Evolutionary conservation across 1,139 yeast species (phyloP), one percentile per base, ranked within the genome.

Genomic region (Ogataea hybrid): DNA sequence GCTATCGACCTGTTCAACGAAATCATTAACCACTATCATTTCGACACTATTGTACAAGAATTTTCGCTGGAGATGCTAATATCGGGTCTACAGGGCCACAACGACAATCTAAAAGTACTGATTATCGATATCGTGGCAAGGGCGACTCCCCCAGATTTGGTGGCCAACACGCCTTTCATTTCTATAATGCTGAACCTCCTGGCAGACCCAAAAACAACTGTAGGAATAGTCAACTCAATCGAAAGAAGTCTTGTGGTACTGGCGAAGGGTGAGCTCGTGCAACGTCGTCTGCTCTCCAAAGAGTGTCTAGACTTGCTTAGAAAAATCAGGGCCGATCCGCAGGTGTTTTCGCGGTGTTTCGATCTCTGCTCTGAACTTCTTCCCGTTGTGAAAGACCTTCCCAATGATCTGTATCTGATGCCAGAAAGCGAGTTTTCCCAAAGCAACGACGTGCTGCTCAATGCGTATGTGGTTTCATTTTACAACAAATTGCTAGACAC

Each of bases 81-180:
- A 3, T 45, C 50, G 21, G 62, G 56, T 1, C 43, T 61, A 11
- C 43, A 48, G 10, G 49, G 57, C 18, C 38, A 46, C 8, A 48
- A 52, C 28, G 46, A 50, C 22, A 47, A 50, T 25, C 41, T 56
- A 21, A 44, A 52, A 34, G 25, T 42, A 7, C 42, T 51, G 7
- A 49, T 52, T 22, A 44, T 53, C 14, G 41, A 47, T 11, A 39
- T 58, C 11, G 32, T 57, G 10, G 21, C 36, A 11, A 42, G 43
- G 22, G 49, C 54, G 12, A 42, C 42, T 14, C 61, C 62, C 2
- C 45, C 54, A 3, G 63, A 59, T 34, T 39, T 55, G 20, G 37
- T 59, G 11, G 56, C 58, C 2, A 56, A 59, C 40, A 58, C 62
- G 1, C 51, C 55, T 4, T 38, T 61, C 12, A 39, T 61, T 20